Base-by-base conservation (phyloP, 1,139 yeast genomes). In the Saccharomyces hybrid region DNA sequence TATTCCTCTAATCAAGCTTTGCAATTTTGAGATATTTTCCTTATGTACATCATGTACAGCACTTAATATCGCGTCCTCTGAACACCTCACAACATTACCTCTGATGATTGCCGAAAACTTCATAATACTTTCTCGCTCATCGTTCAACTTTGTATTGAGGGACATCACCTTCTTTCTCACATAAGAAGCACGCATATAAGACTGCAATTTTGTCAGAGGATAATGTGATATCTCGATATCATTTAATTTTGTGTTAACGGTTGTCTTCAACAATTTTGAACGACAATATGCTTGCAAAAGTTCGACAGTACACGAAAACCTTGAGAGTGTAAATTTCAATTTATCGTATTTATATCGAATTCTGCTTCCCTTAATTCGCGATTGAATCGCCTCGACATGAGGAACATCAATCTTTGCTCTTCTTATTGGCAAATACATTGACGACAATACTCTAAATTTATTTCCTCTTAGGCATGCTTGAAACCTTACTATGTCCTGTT, bases 381-480 rank as follows among this genome's bases (percentile, higher is more conserved):
- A 71, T 57, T 70, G 74, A 0, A 77, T 53, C 44, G 55, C 54
- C 8, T 56, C 59, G n/a, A 74, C 55, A 5, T 57, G 56, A 2
- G 51, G 32, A 4, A 59, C 61, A 20, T 57, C 55, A 20, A 8
- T 23, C 5, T 20, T 26, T 4, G 56, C 51, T 23, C 51, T 52
- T 28, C 59, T 56, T 53, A 73, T 62, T 5, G 61, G 25, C 5
- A 51, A 16, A 16, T 11, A 38, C 20, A 16, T 16, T 5, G 44
- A 16, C 2, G 44, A 38, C 9, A 9, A 38, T 9, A 20, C 25
- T 9, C 44, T 38, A 9, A 38, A 38, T 3, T 16, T 31, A 14
- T 59, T 56, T 5, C 73, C 73, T 58, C 76, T 69, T 1, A 71
- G 58, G 3, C 58, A 50, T 4, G 73, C 57, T 58, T 78, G 81